Evolutionary conservation across 257 asterid species (phyloP).

Genomic region (Scutellaria baicalensis): DNA sequence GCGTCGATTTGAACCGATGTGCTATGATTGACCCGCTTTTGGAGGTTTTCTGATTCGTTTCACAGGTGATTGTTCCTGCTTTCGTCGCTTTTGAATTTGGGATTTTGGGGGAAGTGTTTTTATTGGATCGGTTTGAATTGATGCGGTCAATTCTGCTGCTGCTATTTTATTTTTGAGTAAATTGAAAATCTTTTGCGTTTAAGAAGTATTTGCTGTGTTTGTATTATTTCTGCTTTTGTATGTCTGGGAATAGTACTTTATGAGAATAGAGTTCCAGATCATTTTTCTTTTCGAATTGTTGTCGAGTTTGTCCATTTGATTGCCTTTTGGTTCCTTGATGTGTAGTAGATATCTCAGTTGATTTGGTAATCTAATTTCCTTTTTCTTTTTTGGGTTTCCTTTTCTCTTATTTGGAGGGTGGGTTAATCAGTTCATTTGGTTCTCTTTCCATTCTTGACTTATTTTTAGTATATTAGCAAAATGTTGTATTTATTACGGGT

Average conservation of each 20-base stretch:
- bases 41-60: constrained; percentile 4
- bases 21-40: constrained; percentile 10
- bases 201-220: background rate
- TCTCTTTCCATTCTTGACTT: background rate
- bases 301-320: constrained; percentile 18
- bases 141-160: constrained; percentile 17
- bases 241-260: background rate
- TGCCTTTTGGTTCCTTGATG: constrained; percentile 10
- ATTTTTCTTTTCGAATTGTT: constrained; percentile 5
- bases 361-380: background rate
- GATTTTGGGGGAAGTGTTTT: constrained; percentile 1
- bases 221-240: background rate
- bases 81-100: constrained; percentile 9
- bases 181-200: background rate
- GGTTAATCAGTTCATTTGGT: background rate
- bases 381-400: background rate
- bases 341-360: background rate
- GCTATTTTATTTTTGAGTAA: constrained; percentile 1
- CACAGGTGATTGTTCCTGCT: constrained; percentile 2
- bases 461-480: background rate
- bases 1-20: constrained; percentile 19
- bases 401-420: constrained; percentile 10
- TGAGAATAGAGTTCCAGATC: background rate
- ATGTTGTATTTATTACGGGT: background rate
- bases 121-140: constrained; percentile 23